Base-by-base conservation (phyloP, 176 grass and related monocot species). In the Dactylis glomerata region DNA sequence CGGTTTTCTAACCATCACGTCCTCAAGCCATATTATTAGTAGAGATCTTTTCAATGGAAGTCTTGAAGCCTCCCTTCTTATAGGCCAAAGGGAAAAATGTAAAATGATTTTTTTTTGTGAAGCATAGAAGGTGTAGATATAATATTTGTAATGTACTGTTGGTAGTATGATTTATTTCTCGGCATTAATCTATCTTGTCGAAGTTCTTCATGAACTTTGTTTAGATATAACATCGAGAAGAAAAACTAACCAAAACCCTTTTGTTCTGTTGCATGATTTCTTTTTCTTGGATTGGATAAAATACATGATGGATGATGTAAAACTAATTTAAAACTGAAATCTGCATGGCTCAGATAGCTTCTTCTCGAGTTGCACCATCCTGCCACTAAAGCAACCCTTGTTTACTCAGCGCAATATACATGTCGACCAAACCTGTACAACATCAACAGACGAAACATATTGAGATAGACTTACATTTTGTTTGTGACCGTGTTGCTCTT, bases 281-380 rank as follows among this genome's bases (percentile, higher is more conserved):
- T 91, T 84, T 73, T 95, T 97, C 91, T 78, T 97, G 62, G 89
- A 92, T 63, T 97, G 92, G 87, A 86, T 94, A 68, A 94, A 95
- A 75, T 95, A 94, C 74, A 76, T 98, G 36, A 66, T 98, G 82
- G 95, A 95, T 75, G 96, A 98, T 90, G 41, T 86, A 33, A 92
- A 80, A 80, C 78, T 93, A 58, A n/a, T n/a, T n/a, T n/a, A n/a
- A n/a, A n/a, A n/a, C n/a, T n/a, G n/a, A n/a, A 38, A 38, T 38
- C 37, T 38, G 37, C 7, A 38, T 38, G 37, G 37, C 37, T 3
- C 2, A 4, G 0, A 3, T 38, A 38, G 37, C 37, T 38, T 38
- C 37, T 38, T 38, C 1, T 38, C 1, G 37, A 38, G 37, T 38
- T 38, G 37, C 37, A 38, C 7, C 37, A 38, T 38, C 37, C 37